Evolutionary conservation across 805 yeast genomes (phyloP), one percentile per base, ranked within the genome.

Genomic region (Candida easanensis): DNA sequence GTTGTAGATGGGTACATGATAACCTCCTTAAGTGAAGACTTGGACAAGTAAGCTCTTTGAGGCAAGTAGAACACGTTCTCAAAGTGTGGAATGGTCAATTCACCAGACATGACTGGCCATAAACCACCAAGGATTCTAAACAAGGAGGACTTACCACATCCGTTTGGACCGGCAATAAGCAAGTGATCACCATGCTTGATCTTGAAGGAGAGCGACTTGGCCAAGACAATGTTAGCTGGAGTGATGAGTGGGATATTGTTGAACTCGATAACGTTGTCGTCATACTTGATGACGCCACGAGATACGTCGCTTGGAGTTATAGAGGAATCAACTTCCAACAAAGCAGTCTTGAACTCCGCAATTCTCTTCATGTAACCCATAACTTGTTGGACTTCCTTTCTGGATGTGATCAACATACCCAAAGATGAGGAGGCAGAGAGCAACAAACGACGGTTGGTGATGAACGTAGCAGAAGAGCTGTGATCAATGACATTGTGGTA

Each of bases 161-260:
- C 98, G 59, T 90, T 90, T 13, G 97, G 97, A 0, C 98, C 98
- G 9, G 91, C 89, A 60, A 90, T 89, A 41, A 90, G 71, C 39
- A 90, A 69, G 63, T 90, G 93, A 39, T 89, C 82, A 27, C 97
- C 97, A 26, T 79, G 84, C 49, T 82, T 77, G 41, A 90, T 77
- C 39, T 82, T 74, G 62, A 90, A 89, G 21, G 78, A 71, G 53
- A 90, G 71, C 30, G 78, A 74, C 34, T 77, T 70, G 18, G 86
- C 82, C 36, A 90, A 70, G 0, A 82, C 73, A 34, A 86, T 90
- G 42, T 88, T 84, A 4, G 84, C 82, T 0, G 98, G 98, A 1
- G 97, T 88, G 1, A 85, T 75, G 40, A 90, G 71, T n/a, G 90
- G 88, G 14, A 90, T 86, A 34, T 82, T 64, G 32, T 79, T 75